phyloP scores from a whole-genome alignment of 2,329 filamentous ascomycete species.

The Coniochaeta prunicola region DNA sequence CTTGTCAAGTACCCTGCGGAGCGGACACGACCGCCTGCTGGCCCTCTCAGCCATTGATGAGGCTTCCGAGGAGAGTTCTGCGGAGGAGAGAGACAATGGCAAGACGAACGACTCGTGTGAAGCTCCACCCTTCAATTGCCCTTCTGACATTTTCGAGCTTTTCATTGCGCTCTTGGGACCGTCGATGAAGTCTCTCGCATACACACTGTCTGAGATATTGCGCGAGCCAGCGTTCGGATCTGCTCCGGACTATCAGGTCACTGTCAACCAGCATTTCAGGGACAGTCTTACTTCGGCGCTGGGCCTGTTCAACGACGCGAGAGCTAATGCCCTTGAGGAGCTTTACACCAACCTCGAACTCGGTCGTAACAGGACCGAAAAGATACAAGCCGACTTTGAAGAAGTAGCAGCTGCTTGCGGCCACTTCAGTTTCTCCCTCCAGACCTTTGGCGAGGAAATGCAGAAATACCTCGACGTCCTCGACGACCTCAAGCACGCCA shows the following conservation, averaged over 20 bases:
- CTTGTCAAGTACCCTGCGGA: conserved; percentile 27
- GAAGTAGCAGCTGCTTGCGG: conserved; percentile 97
- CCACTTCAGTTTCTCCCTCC: conserved; percentile 87
- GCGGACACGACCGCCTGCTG: conserved; percentile 34
- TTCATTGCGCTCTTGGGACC: conserved; percentile 88
- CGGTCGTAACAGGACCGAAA: conserved; percentile 58
- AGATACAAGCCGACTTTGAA: conserved; percentile 86
- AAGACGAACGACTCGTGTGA: background rate
- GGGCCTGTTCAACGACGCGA: conserved; percentile 67
- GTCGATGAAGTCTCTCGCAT: conserved; percentile 93
- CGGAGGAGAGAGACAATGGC: conserved; percentile 27
- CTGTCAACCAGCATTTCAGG: conserved; percentile 71
- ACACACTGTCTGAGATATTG: conserved; percentile 81
- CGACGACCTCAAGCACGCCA: conserved; percentile 72
- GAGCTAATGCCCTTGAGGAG: conserved; percentile 66
- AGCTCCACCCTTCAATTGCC: conserved; percentile 39
- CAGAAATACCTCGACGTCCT: conserved; percentile 74
- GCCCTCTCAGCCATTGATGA: conserved; percentile 57
- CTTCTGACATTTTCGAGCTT: conserved; percentile 81
- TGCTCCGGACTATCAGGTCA: conserved; percentile 59
- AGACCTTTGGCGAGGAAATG: conserved; percentile 88
- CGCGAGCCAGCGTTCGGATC: conserved; percentile 77
- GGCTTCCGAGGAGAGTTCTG: conserved; percentile 48
- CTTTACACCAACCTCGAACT: conserved; percentile 77
- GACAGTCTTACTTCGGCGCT: conserved; percentile 76